Evolutionary conservation across 371 early-diverging fungal species (phyloP), one percentile per base, ranked within the genome.

Genomic region (Batrachochytrium dendrobatidis): DNA sequence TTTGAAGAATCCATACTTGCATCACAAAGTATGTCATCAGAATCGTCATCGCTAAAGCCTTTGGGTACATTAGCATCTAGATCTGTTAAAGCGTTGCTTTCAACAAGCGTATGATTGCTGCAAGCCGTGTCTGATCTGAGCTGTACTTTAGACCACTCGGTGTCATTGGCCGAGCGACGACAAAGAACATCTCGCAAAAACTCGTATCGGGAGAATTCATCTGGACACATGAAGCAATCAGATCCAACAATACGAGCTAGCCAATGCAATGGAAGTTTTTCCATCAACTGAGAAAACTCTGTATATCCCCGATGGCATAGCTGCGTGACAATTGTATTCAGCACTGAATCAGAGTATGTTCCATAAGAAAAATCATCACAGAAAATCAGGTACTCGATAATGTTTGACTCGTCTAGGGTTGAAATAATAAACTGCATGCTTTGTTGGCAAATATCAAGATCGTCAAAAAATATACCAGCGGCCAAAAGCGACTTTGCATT

Each of bases 151-250:
- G 26, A 25, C 6, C 8, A 8, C 15, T 28, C 8, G 52, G 30
- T 12, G 48, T 18, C 25, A 4, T 10, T 22, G 49, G 31, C 45
- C 29, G 7, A 12, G 10, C 29, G n/a, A n/a, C n/a, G n/a, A n/a
- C n/a, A 33, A 31, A 83, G 61, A 4, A 84, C 66, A 22, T 79
- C 69, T 20, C 64, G 53, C 12, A 81, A 67, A 63, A 86, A 81
- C 15, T 55, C 52, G 59, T 81, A 84, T 18, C 86, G 63, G 33
- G 83, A 76, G 44, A 70, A 75, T 64, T 86, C 86, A 56, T 74
- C 71, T 33, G 81, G 80, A 3, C 79, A 82, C 75, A 77, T 85
- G 59, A 86, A 84, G 4, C 82, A 79, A 66, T 86, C 85, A 55
- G 77, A 75, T 46, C 75, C 79, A 34, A 86, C 63, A 1, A 85